Percentiles rank a stretch among this genome's conserved stretches.
Conservation (phyloP, 164 flowering plant genomes). For the Sedum album region DNA sequence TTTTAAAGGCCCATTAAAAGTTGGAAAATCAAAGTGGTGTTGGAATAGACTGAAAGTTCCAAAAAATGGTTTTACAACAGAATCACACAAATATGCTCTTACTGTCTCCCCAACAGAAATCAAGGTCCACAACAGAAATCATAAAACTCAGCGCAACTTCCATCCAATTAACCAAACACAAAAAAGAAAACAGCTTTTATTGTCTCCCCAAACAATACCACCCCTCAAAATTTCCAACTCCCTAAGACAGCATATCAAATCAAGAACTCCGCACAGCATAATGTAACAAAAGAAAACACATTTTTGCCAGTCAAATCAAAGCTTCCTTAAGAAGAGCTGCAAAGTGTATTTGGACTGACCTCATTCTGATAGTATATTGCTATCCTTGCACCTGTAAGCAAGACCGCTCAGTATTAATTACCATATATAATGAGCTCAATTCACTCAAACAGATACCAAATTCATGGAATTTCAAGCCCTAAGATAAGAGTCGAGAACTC, state of each 20-base stretch:
- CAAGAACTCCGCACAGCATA: neutral
- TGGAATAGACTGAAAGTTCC: neutral
- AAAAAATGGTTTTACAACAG: neutral
- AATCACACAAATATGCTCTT: neutral
- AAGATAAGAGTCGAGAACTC: neutral
- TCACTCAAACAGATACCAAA: neutral
- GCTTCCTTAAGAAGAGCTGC: neutral
- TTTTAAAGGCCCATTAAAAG: neutral
- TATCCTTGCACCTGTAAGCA: conserved; percentile 66
- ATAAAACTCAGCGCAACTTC: too few species aligned
- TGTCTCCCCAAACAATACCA: neutral
- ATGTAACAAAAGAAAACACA: neutral
- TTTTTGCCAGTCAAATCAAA: neutral
- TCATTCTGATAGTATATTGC: conserved; percentile 86
- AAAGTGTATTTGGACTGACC: conserved; percentile 31
- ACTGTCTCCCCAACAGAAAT: neutral
- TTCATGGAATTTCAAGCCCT: neutral
- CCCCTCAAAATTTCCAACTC: neutral
- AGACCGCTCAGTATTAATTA: neutral
- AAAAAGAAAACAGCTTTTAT: neutral
- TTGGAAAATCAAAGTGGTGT: too few species aligned
- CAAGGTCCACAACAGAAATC: neutral
- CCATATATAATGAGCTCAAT: neutral
- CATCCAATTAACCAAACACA: neutral
- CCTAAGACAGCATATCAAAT: neutral